Conservation (phyloP, 2,329 filamentous ascomycete species). For the Geosmithia putterillii region DNA sequence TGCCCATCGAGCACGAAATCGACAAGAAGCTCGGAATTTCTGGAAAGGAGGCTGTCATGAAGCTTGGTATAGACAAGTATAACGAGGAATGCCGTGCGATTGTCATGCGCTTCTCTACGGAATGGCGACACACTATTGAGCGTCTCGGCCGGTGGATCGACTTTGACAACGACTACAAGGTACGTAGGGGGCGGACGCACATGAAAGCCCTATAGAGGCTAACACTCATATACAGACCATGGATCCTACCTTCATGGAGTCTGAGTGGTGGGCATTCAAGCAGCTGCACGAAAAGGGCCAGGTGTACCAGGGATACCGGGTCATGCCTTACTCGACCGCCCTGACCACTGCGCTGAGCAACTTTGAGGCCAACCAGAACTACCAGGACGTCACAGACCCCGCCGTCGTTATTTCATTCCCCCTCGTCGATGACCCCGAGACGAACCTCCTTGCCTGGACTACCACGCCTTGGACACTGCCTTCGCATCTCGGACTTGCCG, state of each 20-base stretch:
- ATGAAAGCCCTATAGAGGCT: neutral
- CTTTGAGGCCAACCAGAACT: constrained; percentile 89
- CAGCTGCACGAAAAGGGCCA: constrained; percentile 79
- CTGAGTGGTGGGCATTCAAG: constrained; percentile 95
- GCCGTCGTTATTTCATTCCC: constrained; percentile 84
- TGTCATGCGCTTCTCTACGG: constrained; percentile 78
- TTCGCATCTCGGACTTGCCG: constrained; percentile 66
- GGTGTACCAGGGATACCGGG: constrained; percentile 81
- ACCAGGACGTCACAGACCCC: constrained; percentile 85
- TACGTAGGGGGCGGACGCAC: constrained; percentile 13
- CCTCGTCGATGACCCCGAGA: constrained; percentile 62
- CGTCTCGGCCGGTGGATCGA: constrained; percentile 91
- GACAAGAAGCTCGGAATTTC: constrained; percentile 91
- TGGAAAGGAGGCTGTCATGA: constrained; percentile 73
- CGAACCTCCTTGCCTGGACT: constrained; percentile 74
- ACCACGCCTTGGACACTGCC: constrained; percentile 81
- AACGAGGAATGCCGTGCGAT: constrained; percentile 86
- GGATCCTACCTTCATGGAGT: constrained; percentile 93
- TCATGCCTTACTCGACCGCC: constrained; percentile 92
- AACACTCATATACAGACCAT: constrained; percentile 50
- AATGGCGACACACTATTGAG: constrained; percentile 84
- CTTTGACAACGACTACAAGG: constrained; percentile 96
- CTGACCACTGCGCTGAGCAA: constrained; percentile 84
- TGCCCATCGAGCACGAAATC: constrained; percentile 94
- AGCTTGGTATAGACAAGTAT: constrained; percentile 79